Percentiles rank a stretch among this genome's conserved stretches.
These are phyloP conservation scores for Fusarium hostae DNA, from an alignment of 2,329 filamentous ascomycete genomes.

Conservation along the genomic window DNA sequence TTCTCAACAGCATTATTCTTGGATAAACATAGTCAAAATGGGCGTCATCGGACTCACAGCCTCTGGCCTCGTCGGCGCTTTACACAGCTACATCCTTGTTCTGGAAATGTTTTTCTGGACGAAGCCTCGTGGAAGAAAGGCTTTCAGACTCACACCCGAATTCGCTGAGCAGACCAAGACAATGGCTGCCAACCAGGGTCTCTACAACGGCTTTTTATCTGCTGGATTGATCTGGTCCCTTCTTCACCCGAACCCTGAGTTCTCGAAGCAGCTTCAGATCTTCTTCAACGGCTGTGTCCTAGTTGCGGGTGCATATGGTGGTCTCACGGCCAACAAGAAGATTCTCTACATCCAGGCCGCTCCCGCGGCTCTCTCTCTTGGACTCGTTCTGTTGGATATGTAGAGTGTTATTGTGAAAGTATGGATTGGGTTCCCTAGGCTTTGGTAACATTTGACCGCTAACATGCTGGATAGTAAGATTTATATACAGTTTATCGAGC, in stretches of 20 bases:
- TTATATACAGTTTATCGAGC: background rate
- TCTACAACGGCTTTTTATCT: slow-evolving; percentile 65
- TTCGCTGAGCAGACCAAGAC: slow-evolving; percentile 58
- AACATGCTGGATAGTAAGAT: background rate
- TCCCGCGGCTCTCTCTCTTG: slow-evolving; percentile 45
- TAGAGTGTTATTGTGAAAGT: background rate
- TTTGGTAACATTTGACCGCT: background rate
- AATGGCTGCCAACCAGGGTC: slow-evolving; percentile 62
- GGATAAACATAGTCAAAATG: slow-evolving; percentile 48
- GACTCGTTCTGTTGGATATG: slow-evolving; percentile 43
- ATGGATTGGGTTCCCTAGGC: background rate
- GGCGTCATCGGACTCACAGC: slow-evolving; percentile 48
- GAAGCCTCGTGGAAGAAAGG: slow-evolving; percentile 55
- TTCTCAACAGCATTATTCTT: background rate
- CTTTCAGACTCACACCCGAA: slow-evolving; percentile 57
- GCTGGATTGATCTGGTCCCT: slow-evolving; percentile 60
- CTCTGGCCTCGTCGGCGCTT: slow-evolving; percentile 52
- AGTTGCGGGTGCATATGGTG: slow-evolving; percentile 60
- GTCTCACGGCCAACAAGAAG: slow-evolving; percentile 52
- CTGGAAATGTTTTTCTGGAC: slow-evolving; percentile 64
- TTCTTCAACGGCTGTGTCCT: slow-evolving; percentile 60
- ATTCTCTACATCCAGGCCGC: slow-evolving; percentile 58
- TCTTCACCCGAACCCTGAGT: slow-evolving; percentile 55
- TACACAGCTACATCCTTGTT: slow-evolving; percentile 61
- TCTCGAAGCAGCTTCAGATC: slow-evolving; percentile 57